Evolutionary conservation across 768 basidiomycete genomes (phyloP), one percentile per base, ranked within the genome.

Genomic region (Mycena rebaudengoi): DNA sequence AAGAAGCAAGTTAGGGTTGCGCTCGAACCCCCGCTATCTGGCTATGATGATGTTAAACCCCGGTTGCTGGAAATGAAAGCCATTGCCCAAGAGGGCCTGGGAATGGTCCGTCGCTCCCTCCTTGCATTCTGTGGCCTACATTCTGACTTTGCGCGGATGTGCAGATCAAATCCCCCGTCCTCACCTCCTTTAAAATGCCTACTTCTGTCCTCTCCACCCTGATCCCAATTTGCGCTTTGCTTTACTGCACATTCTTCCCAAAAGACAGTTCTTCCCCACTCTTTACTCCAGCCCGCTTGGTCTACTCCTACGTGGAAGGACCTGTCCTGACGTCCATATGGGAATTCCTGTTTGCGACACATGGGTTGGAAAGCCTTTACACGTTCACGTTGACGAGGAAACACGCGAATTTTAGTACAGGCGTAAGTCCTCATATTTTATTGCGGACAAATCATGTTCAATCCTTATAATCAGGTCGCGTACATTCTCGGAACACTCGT

Each of bases 11-110:
- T 89, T 0, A 74, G 71, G 4, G 82, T 95, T 20, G 74, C 78
- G 5, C 87, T 95, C 46, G 86, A 91, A 21, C 94, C 94, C 0
- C 91, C 90, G 2, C 78, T 95, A 29, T 68, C 78, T 4, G 88
- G 89, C 0, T 94, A 94, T 70, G 90, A 92, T 1, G 92, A 93
- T 33, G 92, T 95, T 25, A 94, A 93, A 70, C 91, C 91, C 3
- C 86, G 93, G 10, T 73, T 95, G 23, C 76, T 94, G 21, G 81
- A 86, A 57, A 95, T 94, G 93, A 94, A 92, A 71, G 87, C 87
- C 0, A 81, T 91, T 25, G 91, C 93, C 0, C 91, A 94, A 70
- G 91, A 91, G 71, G 83, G 86, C 1, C 83, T 95, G 11, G 92
- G 93, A 26, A 92, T 91, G 90, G 92, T 90, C 58, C 25, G 86